Conservation (phyloP, 2,329 filamentous ascomycete genomes). For the Neofusicoccum sp. region DNA sequence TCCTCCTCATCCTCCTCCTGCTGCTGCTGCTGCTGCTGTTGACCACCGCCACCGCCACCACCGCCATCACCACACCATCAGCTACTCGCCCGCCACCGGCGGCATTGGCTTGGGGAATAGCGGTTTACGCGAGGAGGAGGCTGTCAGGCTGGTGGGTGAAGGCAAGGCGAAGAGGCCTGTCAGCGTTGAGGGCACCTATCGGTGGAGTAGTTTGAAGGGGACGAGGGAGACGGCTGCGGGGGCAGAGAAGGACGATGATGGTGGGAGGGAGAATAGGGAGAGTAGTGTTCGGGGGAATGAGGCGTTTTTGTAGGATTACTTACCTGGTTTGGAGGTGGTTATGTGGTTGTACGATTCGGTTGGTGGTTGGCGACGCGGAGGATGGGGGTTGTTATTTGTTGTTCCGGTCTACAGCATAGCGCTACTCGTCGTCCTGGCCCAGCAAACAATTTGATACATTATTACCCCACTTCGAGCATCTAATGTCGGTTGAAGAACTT, state of each 20-base stretch:
- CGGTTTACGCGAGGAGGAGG: background rate
- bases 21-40: background rate
- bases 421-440: too few relatives aligned
- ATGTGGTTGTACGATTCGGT: background rate
- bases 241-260: background rate
- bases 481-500: too few relatives aligned
- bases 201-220: constrained; percentile 8
- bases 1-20: background rate
- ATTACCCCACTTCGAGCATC: too few relatives aligned
- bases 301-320: constrained; percentile 7
- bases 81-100: background rate
- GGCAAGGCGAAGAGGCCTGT: constrained; percentile 1
- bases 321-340: too few relatives aligned
- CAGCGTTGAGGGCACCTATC: constrained; percentile 4
- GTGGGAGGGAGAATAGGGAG: background rate
- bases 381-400: too few relatives aligned
- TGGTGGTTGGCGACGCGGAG: background rate
- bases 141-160: background rate
- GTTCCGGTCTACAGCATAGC: too few relatives aligned
- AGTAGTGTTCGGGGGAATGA: constrained; percentile 10
- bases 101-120: background rate
- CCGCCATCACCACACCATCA: background rate
- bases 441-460: too few relatives aligned
- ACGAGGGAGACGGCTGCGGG: background rate
- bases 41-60: background rate